These are phyloP conservation scores for Diaporthe citriasiana DNA, from an alignment of 2,329 filamentous ascomycete genomes.

Conservation along the genomic window DNA sequence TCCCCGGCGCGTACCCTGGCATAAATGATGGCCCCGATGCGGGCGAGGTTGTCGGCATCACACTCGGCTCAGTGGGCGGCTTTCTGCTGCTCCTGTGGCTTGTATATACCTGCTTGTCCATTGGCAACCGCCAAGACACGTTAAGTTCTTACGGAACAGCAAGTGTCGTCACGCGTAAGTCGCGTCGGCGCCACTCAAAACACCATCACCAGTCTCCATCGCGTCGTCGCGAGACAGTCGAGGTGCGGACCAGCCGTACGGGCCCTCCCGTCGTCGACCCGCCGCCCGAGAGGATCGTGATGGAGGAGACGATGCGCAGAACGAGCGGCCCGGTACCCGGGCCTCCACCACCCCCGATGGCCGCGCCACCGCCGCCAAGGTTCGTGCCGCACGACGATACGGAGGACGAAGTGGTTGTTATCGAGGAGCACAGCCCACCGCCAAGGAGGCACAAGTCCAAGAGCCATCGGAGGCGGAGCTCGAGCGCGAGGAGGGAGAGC, in stretches of 20 bases:
- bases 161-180: slow-evolving; percentile 46
- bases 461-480: slow-evolving; percentile 44
- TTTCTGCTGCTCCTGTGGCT: slow-evolving; percentile 54
- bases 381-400: slow-evolving; percentile 43
- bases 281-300: slow-evolving; percentile 47
- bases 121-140: slow-evolving; percentile 46
- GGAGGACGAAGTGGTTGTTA: slow-evolving; percentile 53
- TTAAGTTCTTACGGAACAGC: slow-evolving; percentile 44
- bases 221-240: slow-evolving; percentile 47
- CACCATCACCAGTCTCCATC: slow-evolving; percentile 42
- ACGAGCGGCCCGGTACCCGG: slow-evolving; percentile 40
- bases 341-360: slow-evolving; percentile 31
- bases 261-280: not conserved
- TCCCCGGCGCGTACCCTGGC: slow-evolving; percentile 51
- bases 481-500: slow-evolving; percentile 46
- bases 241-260: slow-evolving; percentile 45
- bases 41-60: slow-evolving; percentile 58
- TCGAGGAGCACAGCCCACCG: slow-evolving; percentile 52
- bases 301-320: slow-evolving; percentile 48
- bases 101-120: slow-evolving; percentile 51
- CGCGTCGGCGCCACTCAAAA: slow-evolving; percentile 43
- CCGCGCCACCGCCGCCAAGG: slow-evolving; percentile 38
- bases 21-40: slow-evolving; percentile 47
- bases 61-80: slow-evolving; percentile 59
- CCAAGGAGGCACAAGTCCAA: slow-evolving; percentile 46